Evolutionary conservation across 768 basidiomycete species (phyloP), one percentile per base, ranked within the genome.

Genomic region (Rhizopogon rudus): DNA sequence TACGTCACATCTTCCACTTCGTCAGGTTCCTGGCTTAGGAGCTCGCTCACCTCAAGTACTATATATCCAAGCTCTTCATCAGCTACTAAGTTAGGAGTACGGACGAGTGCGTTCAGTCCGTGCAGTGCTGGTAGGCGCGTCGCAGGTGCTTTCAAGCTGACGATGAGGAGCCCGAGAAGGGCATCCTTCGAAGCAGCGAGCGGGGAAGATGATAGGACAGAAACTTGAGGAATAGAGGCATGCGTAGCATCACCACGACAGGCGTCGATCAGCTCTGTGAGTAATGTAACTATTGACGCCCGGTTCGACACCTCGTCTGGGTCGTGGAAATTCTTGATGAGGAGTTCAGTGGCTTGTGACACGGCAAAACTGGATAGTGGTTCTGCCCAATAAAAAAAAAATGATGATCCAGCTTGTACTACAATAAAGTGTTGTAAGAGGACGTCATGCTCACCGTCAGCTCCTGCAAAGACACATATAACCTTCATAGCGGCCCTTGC

Each of bases 401-500:
- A 25, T 25, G 25, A 25, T 25, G 46, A 25, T 9, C 52, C 31
- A 37, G 40, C 55, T 28, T 55, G 41, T 20, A 17, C 22, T 6
- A 37, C 31, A 16, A 1, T 46, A 45, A 17, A 43, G 8, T 20
- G 16, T 31, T n/a, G 35, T 13, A 12, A 13, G 12, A 37, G 35
- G 35, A 37, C 7, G 0, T 80, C 88, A 46, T 64, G 94, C 94
- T 80, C 7, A 91, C 88, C 12, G 87, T 87, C 16, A 49, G 35
- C 22, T n/a, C 79, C 72, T 68, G 91, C 78, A 60, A 93, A 82
- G 2, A 84, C 81, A 58, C 87, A 87, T 33, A 98, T 71, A 33
- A 93, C 81, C 66, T 91, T 93, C 44, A 88, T 87, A 1, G 93
- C 94, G 40, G 91, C 85, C 65, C 85, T 85, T 1, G 95, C 93